Evolutionary conservation across 306 rosid genomes (phyloP), one percentile per base, ranked within the genome.

Genomic region (Prunus mira): DNA sequence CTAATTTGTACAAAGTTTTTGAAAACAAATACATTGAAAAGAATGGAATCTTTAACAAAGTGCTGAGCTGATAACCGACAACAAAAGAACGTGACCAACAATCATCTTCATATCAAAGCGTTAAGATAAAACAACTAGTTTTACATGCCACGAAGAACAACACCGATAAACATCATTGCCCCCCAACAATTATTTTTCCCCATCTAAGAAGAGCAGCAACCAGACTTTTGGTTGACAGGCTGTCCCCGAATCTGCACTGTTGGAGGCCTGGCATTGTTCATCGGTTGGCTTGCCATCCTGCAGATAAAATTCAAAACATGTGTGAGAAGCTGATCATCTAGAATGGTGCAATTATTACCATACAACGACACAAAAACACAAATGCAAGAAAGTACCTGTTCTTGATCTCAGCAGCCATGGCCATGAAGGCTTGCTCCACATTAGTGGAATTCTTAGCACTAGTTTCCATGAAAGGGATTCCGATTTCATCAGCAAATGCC

Each of bases 201-300:
- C 76, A 82, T 89, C 79, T 71, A 96, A 86, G 91, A 79, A 12
- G 98, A 96, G 97, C 99, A 96, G 89, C 99, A 96, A 73, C 99
- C 96, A 25, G 93, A 80, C 78, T 91, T 96, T 85, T 96, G 99
- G 87, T 92, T 96, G 73, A 96, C 96, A 0, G 99, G 99, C 85
- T 96, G 98, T 83, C 99, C 99, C 72, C 97, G 89, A 70, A 96
- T 92, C 88, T 92, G 98, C 76, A 96, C 97, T 0, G 99, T 96
- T 19, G 97, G 97, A 79, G 98, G 97, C 88, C 99, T 81, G 22
- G 93, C 91, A 71, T 88, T 91, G 91, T 82, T 92, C 91, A 89
- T 82, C 9, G 99, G 99, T 81, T 96, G 99, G 83, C 92, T 96
- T 32, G 99, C 99, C 99, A 96, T 96, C 91, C 99, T 96, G 84